Conservation (phyloP, 2,329 filamentous ascomycete genomes). For the Fusarium mundagurra region DNA sequence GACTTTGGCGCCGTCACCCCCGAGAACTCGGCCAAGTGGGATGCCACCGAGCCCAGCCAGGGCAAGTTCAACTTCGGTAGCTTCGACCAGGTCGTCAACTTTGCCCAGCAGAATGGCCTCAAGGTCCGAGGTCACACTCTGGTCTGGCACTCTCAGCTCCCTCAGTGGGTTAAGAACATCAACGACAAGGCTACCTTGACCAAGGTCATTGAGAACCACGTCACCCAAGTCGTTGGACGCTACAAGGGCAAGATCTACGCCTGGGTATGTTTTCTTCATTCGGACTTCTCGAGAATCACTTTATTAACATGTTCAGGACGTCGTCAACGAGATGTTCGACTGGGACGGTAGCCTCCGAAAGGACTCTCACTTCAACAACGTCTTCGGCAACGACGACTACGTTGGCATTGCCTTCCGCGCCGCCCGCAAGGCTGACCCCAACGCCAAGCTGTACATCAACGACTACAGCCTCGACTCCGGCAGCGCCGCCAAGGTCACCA, state of each 20-base stretch:
- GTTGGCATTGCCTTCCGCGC: constrained; percentile 76
- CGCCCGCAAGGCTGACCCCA: constrained; percentile 72
- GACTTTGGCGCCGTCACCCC: constrained; percentile 73
- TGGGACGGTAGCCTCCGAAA: constrained; percentile 67
- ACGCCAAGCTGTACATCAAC: constrained; percentile 79
- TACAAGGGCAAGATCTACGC: constrained; percentile 69
- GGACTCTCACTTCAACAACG: constrained; percentile 69
- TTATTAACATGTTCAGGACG: constrained; percentile 55
- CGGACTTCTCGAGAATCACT: accelerated
- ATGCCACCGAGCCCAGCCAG: constrained; percentile 50
- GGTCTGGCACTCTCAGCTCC: constrained; percentile 71
- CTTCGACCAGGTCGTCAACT: constrained; percentile 69
- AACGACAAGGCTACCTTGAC: constrained; percentile 62
- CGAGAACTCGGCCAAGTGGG: constrained; percentile 79
- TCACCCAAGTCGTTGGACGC: constrained; percentile 63
- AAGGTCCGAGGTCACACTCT: constrained; percentile 72
- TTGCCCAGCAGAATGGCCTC: constrained; percentile 62
- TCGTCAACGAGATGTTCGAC: constrained; percentile 73
- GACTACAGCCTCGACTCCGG: constrained; percentile 75
- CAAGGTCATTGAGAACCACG: constrained; percentile 67
- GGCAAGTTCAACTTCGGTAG: constrained; percentile 66
- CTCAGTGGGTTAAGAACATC: constrained; percentile 68
- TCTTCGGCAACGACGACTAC: constrained; percentile 77
- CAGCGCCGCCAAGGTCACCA: constrained; percentile 66
- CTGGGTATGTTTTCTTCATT: not conserved